These are phyloP conservation scores for Fusarium poae DNA, from an alignment of 2,329 filamentous ascomycete genomes.

Conservation along the genomic window DNA sequence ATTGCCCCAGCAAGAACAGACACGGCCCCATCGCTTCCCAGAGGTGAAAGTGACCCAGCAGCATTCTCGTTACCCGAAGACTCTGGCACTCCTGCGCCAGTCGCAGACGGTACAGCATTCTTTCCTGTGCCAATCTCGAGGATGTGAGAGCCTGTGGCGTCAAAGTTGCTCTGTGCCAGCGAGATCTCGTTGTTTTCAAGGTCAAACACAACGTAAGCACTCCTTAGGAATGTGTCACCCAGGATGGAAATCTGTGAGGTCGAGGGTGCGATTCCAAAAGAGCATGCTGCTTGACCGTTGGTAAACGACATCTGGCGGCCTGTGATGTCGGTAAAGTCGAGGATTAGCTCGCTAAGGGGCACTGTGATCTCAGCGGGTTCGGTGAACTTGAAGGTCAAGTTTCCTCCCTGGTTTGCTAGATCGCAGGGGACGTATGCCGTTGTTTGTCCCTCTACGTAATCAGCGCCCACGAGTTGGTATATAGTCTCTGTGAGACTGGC, in stretches of 20 bases:
- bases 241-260: constrained; percentile 69
- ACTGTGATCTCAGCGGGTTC: constrained; percentile 65
- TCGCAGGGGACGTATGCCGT: constrained; percentile 73
- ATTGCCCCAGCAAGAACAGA: constrained; percentile 27
- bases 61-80: constrained; percentile 19
- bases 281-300: constrained; percentile 69
- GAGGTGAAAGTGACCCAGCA: constrained; percentile 23
- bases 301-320: constrained; percentile 65
- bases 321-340: constrained; percentile 62
- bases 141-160: constrained; percentile 62
- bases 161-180: constrained; percentile 75
- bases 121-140: constrained; percentile 67
- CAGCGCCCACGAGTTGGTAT: constrained; percentile 69
- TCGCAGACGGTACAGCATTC: constrained; percentile 66
- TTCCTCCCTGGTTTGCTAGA: constrained; percentile 57
- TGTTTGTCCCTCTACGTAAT: constrained; percentile 65
- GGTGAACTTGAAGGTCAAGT: constrained; percentile 67
- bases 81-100: constrained; percentile 58
- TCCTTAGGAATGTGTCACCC: constrained; percentile 80
- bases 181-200: constrained; percentile 78
- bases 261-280: constrained; percentile 76
- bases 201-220: constrained; percentile 82
- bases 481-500: constrained; percentile 66
- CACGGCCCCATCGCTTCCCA: neutral
- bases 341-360: constrained; percentile 69